A percentile compares a stretch with the other conserved stretches of the same genome.
Conservation (phyloP, 1,284 basidiomycete genomes). For the Naganishia liquefaciens region DNA sequence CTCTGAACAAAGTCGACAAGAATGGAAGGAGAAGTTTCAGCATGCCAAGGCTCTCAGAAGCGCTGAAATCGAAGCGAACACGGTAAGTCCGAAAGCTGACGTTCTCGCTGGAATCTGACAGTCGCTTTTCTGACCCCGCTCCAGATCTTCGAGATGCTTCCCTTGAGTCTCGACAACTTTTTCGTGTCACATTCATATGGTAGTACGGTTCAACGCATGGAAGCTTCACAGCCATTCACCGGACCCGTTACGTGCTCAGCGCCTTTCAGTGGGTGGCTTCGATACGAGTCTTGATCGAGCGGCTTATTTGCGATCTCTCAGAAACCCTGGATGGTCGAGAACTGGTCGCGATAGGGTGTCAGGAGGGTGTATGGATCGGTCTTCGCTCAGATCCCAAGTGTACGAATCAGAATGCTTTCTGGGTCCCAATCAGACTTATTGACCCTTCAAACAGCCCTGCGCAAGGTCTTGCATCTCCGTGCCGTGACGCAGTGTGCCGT, state of each 20-base stretch:
- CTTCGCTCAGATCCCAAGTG: slow-evolving; percentile 82
- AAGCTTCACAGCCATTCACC: slow-evolving; percentile 71
- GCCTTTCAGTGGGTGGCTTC: slow-evolving; percentile 71
- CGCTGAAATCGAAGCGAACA: slow-evolving; percentile 86
- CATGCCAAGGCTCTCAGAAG: slow-evolving; percentile 81
- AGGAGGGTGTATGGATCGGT: slow-evolving; percentile 96
- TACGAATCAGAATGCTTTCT: slow-evolving; percentile 50
- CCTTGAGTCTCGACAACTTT: slow-evolving; percentile 81
- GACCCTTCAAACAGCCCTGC: slow-evolving; percentile 64
- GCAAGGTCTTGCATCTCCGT: slow-evolving; percentile 84
- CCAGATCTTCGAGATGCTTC: slow-evolving; percentile 77
- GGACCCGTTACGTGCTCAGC: slow-evolving; percentile 91
- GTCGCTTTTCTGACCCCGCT: too few relatives aligned
- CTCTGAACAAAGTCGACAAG: slow-evolving; percentile 66
- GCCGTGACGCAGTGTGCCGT: slow-evolving; percentile 92
- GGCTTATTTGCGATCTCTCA: slow-evolving; percentile 43
- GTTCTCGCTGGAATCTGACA: not conserved
- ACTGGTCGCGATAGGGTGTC: slow-evolving; percentile 88
- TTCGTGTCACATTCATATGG: slow-evolving; percentile 63
- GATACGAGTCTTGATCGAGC: not conserved
- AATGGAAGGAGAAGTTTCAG: slow-evolving; percentile 87
- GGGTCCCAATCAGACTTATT: not conserved
- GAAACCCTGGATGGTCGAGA: slow-evolving; percentile 78
- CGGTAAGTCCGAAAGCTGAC: slow-evolving; percentile 54
- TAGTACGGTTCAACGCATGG: slow-evolving; percentile 52